Evolutionary conservation across 192 early-diverging fungal species (phyloP).

Genomic region (Coemansia guatemalensis): DNA sequence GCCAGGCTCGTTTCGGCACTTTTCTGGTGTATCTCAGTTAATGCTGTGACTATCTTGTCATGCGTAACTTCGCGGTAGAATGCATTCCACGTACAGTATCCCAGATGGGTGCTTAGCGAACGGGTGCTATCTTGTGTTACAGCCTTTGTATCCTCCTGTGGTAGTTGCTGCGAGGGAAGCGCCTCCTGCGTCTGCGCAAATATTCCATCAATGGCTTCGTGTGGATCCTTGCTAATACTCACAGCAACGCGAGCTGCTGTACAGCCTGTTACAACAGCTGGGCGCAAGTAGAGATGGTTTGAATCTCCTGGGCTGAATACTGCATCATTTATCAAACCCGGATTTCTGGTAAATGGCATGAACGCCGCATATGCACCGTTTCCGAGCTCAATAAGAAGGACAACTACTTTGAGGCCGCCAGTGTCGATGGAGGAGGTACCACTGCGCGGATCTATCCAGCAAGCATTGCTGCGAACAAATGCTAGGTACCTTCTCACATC

Average conservation of each 20-base stretch:
- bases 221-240: conserved; percentile 12
- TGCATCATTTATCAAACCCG: background rate
- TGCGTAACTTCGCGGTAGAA: conserved; percentile 39
- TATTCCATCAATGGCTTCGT: conserved; percentile 22
- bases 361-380: conserved; percentile 23
- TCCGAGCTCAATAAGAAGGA: conserved; percentile 20
- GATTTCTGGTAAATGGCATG: conserved; percentile 22
- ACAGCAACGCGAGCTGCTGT: conserved; percentile 23
- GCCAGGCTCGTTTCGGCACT: background rate
- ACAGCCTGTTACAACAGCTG: background rate
- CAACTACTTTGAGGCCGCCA: conserved; percentile 11
- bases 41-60: conserved; percentile 9
- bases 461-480: conserved; percentile 36
- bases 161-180: background rate
- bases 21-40: conserved; percentile 10
- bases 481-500: conserved; percentile 24
- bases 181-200: conserved; percentile 25
- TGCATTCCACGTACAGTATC: conserved; percentile 49
- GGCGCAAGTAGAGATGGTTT: conserved; percentile 1
- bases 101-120: conserved; percentile 12
- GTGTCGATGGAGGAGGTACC: conserved; percentile 8
- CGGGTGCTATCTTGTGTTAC: background rate
- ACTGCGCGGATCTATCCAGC: conserved; percentile 31
- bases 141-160: background rate
- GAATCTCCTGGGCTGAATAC: conserved; percentile 5